Conservation (phyloP, 2,329 filamentous ascomycete species). For the Phialophora tarda region DNA sequence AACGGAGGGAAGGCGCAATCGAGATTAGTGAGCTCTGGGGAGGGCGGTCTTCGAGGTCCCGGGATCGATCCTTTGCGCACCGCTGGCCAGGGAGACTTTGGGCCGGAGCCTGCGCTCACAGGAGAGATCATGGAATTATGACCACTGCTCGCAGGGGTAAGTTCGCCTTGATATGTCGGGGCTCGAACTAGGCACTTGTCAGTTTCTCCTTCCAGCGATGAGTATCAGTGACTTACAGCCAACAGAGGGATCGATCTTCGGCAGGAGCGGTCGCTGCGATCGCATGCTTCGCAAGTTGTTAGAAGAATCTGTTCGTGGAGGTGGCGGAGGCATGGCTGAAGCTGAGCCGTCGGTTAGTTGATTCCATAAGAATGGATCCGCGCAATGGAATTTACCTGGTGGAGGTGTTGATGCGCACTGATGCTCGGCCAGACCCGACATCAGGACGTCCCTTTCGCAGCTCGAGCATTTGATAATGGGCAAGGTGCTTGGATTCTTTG, state of each 20-base stretch:
- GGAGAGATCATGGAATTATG: conserved; percentile 70
- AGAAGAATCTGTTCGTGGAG: conserved; percentile 28
- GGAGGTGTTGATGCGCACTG: conserved; percentile 60
- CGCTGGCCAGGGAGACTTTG: conserved; percentile 50
- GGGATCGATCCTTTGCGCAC: conserved; percentile 50
- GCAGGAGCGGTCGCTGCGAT: conserved; percentile 28
- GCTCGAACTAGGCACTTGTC: conserved; percentile 21
- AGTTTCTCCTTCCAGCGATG: conserved; percentile 5
- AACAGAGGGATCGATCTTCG: conserved; percentile 33
- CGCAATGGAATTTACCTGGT: conserved; percentile 43
- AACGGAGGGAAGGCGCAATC: conserved; percentile 63
- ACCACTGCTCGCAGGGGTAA: conserved; percentile 68
- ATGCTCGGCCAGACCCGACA: conserved; percentile 85
- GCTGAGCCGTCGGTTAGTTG: conserved; percentile 22
- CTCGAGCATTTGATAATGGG: conserved; percentile 87
- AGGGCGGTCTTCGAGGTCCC: conserved; percentile 48
- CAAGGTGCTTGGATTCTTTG: conserved; percentile 70
- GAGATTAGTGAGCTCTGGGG: conserved; percentile 55
- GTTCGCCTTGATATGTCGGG: conserved; percentile 46
- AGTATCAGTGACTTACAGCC: conserved; percentile 27
- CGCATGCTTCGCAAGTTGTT: conserved; percentile 24
- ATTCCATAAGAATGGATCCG: conserved; percentile 22
- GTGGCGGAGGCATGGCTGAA: conserved; percentile 24
- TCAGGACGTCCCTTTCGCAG: conserved; percentile 78
- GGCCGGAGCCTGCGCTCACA: conserved; percentile 58